Evolutionary conservation across 140 eudicot species (phyloP).

Genomic region (Ambrosia hybrid): DNA sequence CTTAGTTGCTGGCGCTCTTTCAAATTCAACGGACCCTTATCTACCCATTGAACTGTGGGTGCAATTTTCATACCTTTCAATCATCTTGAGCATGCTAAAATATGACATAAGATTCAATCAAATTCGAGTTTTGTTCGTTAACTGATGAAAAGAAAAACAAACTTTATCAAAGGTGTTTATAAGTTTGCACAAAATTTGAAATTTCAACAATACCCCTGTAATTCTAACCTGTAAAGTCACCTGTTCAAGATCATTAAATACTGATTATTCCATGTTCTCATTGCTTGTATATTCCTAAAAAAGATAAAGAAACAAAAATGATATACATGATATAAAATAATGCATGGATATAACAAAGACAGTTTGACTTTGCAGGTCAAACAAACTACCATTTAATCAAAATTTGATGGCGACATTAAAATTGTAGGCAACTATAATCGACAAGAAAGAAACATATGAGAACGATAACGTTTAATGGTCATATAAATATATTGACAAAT

Average conservation of each 20-base stretch:
- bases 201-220: constrained; percentile 10
- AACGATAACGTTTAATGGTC: too few species aligned
- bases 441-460: too few species aligned
- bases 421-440: too few species aligned
- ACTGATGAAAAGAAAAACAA: constrained; percentile 33
- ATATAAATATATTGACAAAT: too few species aligned
- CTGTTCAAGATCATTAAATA: constrained; percentile 54
- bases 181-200: not conserved
- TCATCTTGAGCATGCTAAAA: too few species aligned
- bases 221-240: constrained; percentile 54
- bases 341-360: not conserved
- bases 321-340: not conserved
- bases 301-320: constrained; percentile 12
- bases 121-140: constrained; percentile 56
- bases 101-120: too few species aligned
- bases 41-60: too few species aligned
- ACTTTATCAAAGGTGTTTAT: constrained; percentile 4
- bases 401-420: too few species aligned
- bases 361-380: too few species aligned
- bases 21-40: too few species aligned
- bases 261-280: constrained; percentile 54
- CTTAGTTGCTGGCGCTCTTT: too few species aligned
- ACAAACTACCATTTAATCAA: not conserved
- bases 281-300: constrained; percentile 31
- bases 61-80: too few species aligned